Conservation (phyloP, 2,329 filamentous ascomycete genomes). For the Fusarium sp. region DNA sequence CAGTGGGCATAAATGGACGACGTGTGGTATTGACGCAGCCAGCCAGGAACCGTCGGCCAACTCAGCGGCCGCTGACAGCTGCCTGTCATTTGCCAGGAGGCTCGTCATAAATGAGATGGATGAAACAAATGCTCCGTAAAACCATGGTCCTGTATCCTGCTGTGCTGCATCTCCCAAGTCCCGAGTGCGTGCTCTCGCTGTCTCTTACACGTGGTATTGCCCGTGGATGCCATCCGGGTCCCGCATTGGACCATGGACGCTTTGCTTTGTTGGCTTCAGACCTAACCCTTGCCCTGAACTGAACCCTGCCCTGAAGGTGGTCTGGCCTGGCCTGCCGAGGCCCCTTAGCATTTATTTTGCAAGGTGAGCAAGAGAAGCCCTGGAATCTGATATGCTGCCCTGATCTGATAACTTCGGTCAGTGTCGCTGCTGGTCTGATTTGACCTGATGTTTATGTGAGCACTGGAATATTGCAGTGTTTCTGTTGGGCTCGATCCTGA, state of each 20-base stretch:
- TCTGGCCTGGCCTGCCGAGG: conserved; percentile 19
- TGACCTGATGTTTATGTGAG: conserved; percentile 27
- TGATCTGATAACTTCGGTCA: conserved; percentile 37
- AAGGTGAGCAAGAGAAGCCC: conserved; percentile 31
- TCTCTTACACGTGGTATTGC: conserved; percentile 40
- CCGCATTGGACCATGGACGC: conserved; percentile 9
- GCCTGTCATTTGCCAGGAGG: conserved; percentile 17
- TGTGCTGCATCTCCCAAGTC: conserved; percentile 1
- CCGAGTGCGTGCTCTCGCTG: conserved; percentile 5
- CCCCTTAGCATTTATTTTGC: conserved; percentile 3
- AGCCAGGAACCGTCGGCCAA: conserved; percentile 16
- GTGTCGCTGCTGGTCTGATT: conserved; percentile 15
- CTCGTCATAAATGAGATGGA: not conserved
- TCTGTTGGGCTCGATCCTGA: conserved; percentile 21
- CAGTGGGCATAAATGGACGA: conserved; percentile 27
- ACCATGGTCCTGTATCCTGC: not conserved
- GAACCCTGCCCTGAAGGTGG: conserved; percentile 35
- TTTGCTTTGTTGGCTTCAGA: conserved; percentile 25
- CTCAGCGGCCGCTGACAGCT: conserved; percentile 1
- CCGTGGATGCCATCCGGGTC: conserved; percentile 19
- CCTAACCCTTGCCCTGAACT: conserved; percentile 37
- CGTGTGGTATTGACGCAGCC: not conserved
- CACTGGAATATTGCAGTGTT: conserved; percentile 12
- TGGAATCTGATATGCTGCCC: conserved; percentile 27
- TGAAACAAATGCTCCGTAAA: conserved; percentile 5